Percentiles rank a stretch among this genome's conserved stretches.
These are phyloP conservation scores for Scleroderma bovista DNA, from an alignment of 768 basidiomycete genomes.

Conservation along the genomic window DNA sequence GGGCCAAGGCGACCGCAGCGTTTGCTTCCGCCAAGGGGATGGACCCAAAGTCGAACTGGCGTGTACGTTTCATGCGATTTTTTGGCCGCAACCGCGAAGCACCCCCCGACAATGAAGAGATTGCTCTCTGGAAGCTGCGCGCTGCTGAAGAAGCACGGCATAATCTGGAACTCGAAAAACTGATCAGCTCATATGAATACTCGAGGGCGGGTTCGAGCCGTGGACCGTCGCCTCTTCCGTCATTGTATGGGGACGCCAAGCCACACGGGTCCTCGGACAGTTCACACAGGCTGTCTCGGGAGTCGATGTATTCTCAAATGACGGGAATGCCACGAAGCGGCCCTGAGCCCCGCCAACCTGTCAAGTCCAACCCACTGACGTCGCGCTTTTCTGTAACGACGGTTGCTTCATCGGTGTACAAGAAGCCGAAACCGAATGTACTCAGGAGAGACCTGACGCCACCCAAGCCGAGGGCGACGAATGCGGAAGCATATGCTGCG, in stretches of 20 bases:
- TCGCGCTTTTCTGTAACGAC: conserved; percentile 49
- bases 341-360: conserved; percentile 72
- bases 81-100: conserved; percentile 42
- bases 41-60: conserved; percentile 47
- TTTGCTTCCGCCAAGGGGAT: conserved; percentile 61
- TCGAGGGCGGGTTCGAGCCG: conserved; percentile 36
- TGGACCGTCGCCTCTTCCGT: conserved; percentile 40
- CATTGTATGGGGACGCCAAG: conserved; percentile 24
- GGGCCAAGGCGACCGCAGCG: conserved; percentile 57
- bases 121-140: conserved; percentile 45
- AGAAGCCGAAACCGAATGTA: conserved; percentile 22
- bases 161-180: conserved; percentile 45
- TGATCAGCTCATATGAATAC: conserved; percentile 44
- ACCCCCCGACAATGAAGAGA: conserved; percentile 37
- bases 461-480: conserved; percentile 36
- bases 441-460: conserved; percentile 21
- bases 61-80: conserved; percentile 48
- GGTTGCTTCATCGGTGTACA: conserved; percentile 31
- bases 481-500: conserved; percentile 56
- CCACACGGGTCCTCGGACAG: conserved; percentile 16
- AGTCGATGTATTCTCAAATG: conserved; percentile 62
- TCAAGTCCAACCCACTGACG: conserved; percentile 41
- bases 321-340: conserved; percentile 56
- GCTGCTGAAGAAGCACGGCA: conserved; percentile 48
- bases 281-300: conserved; percentile 34